A percentile compares a stretch with the other conserved stretches of the same genome.
Conservation (phyloP, 2,329 filamentous ascomycete genomes). For the Mycocentrospora acerina region DNA sequence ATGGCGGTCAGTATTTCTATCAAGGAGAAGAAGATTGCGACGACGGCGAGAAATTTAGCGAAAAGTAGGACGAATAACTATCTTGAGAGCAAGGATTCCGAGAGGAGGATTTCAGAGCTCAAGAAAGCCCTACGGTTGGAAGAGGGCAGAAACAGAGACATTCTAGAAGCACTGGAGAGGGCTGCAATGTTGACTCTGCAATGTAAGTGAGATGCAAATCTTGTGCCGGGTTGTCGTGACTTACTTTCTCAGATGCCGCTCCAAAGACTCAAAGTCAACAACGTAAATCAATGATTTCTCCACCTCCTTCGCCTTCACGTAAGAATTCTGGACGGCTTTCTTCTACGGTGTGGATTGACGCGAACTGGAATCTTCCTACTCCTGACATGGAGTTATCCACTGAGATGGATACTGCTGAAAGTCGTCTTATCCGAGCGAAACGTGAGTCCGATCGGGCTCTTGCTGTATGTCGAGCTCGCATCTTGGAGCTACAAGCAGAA, state of each 20-base stretch:
- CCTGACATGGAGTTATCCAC: slow-evolving; percentile 15
- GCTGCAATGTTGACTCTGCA: slow-evolving; percentile 41
- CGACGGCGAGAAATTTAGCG: slow-evolving; percentile 33
- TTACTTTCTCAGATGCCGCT: slow-evolving; percentile 21
- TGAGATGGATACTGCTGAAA: slow-evolving; percentile 36
- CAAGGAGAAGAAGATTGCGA: slow-evolving; percentile 42
- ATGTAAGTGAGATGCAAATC: slow-evolving; percentile 21
- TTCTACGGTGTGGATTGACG: slow-evolving; percentile 26
- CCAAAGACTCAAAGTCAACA: slow-evolving; percentile 22
- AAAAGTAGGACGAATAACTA: slow-evolving; percentile 35
- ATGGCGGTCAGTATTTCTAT: slow-evolving; percentile 44
- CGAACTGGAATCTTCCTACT: slow-evolving; percentile 7
- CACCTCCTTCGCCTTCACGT: slow-evolving; percentile 37
- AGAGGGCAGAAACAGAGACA: slow-evolving; percentile 40
- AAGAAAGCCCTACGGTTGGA: slow-evolving; percentile 34
- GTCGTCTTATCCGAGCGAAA: slow-evolving; percentile 39
- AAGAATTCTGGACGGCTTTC: slow-evolving; percentile 25
- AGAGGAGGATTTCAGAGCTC: slow-evolving; percentile 37
- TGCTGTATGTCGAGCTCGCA: slow-evolving; percentile 36
- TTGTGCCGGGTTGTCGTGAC: slow-evolving; percentile 6
- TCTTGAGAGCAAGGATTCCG: slow-evolving; percentile 30
- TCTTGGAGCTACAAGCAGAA: slow-evolving; percentile 35
- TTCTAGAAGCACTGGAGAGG: slow-evolving; percentile 39
- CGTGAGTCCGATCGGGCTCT: slow-evolving; percentile 41
- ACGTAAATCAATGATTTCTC: slow-evolving; percentile 27